These are phyloP conservation scores for Xylariaceae sp. DNA, from an alignment of 2,329 filamentous ascomycete genomes.

Conservation along the genomic window DNA sequence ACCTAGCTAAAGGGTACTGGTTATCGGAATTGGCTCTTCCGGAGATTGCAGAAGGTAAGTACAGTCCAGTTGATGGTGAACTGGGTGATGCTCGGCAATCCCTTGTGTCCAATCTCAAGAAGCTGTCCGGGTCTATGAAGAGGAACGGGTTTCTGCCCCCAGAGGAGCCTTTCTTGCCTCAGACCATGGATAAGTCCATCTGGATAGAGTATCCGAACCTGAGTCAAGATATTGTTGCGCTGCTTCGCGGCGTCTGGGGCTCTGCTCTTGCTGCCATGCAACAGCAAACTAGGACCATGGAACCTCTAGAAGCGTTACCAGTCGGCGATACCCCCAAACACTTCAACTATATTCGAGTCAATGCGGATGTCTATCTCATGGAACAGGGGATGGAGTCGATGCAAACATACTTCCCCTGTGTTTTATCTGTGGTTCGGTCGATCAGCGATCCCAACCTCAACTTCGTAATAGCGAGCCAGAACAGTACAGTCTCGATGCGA, in stretches of 20 bases:
- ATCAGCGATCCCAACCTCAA: constrained; percentile 65
- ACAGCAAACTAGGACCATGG: constrained; percentile 42
- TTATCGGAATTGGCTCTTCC: constrained; percentile 56
- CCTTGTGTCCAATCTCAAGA: constrained; percentile 62
- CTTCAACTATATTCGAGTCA: constrained; percentile 77
- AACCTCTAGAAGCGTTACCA: constrained; percentile 66
- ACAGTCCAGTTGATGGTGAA: constrained; percentile 39
- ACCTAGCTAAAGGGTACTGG: constrained; percentile 84
- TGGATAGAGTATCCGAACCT: constrained; percentile 77
- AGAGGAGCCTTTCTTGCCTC: constrained; percentile 64
- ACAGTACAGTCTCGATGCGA: constrained; percentile 68
- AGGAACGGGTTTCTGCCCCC: constrained; percentile 74
- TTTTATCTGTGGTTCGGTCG: constrained; percentile 70
- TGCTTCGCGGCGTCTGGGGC: constrained; percentile 60
- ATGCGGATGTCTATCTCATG: constrained; percentile 69
- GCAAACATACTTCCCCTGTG: constrained; percentile 65
- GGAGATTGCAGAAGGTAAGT: constrained; percentile 42
- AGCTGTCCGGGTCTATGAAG: constrained; percentile 77
- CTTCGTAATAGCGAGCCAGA: constrained; percentile 75
- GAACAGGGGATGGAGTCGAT: constrained; percentile 68
- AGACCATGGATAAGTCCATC: constrained; percentile 74
- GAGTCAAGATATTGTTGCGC: constrained; percentile 64
- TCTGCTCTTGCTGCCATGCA: constrained; percentile 45
- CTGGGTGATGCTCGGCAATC: constrained; percentile 50
- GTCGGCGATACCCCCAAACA: constrained; percentile 68